Base-by-base conservation (phyloP, 305 asterid genomes). In the Fraxinus baroniana region DNA sequence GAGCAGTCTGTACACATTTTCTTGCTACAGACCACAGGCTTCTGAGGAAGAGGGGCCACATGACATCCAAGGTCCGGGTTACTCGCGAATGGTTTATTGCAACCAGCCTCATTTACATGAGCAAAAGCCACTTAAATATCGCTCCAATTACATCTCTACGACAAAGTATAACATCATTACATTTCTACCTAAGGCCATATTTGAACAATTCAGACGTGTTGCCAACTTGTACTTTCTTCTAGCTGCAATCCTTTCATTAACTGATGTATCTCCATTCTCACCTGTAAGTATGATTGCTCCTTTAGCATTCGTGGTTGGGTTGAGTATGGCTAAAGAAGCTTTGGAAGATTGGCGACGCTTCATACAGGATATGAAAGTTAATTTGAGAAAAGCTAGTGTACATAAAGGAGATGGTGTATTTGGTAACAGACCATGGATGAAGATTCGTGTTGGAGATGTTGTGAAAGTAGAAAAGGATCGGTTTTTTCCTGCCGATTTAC, bases 261-360 rank as follows among this genome's bases (percentile, higher is more conserved):
- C 95, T 76, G 90, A 90, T 32, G 60, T 95, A 78, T 91, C 98
- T 0, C 98, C 98, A 2, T 92, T 90, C 86, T 88, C 93, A 62
- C 78, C 98, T 55, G 81, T 92, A 80, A 91, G 98, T 89, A 87
- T 89, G 91, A 90, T 93, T 84, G 95, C 94, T 62, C 98, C 98
- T 1, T 78, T 95, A 86, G 90, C 83, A 76, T 90, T 93, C 78
- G 98, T 95, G 84, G 96, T 92, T 35, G 97, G 98, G 18, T 83
- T 94, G 89, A 91, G 95, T 85, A 93, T 93, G 98, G 92, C 90
- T 55, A 95, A 95, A 87, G 98, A 95, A 81, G 97, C 97, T 26
- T 80, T 93, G 73, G 98, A 95, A 89, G 98, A 95, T 85, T 93
- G 97, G 92, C 93, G 95, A 62, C 81, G 98, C 78, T 91, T 92